These are phyloP conservation scores for Neoarthrinium moseri DNA, from an alignment of 2,329 filamentous ascomycete genomes.

Conservation along the genomic window DNA sequence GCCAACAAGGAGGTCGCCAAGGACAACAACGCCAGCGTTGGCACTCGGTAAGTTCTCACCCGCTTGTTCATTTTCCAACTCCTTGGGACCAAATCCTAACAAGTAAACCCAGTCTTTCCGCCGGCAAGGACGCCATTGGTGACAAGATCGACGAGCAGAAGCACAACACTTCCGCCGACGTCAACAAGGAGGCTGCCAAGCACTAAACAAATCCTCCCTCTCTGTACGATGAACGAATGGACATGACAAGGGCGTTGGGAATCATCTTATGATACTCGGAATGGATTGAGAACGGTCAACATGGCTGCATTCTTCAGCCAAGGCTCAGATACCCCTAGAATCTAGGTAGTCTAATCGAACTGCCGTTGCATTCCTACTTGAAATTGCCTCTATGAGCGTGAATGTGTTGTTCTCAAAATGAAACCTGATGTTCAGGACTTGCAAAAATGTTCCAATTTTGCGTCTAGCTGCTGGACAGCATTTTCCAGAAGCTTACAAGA, in stretches of 20 bases:
- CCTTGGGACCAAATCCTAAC: slow-evolving; percentile 20
- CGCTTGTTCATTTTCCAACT: not conserved
- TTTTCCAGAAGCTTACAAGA: no score
- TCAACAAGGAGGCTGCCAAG: slow-evolving; percentile 35
- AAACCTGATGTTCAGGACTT: no score
- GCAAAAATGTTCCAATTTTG: no score
- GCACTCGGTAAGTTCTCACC: slow-evolving; percentile 44
- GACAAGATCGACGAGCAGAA: slow-evolving; percentile 40
- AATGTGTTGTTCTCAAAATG: no score
- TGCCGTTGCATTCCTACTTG: slow-evolving; percentile 4
- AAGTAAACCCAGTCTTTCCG: slow-evolving; percentile 29
- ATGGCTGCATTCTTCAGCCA: not conserved
- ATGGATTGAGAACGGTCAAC: not conserved
- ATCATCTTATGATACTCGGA: not conserved
- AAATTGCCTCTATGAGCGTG: no score
- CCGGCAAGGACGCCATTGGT: slow-evolving; percentile 39
- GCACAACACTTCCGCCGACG: slow-evolving; percentile 30
- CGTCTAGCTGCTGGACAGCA: no score
- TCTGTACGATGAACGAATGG: not conserved
- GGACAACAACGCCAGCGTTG: slow-evolving; percentile 47
- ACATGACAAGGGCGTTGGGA: not conserved
- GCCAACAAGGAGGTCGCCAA: slow-evolving; percentile 66
- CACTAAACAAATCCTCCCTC: slow-evolving; percentile 22
- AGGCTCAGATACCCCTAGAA: slow-evolving; percentile 8
- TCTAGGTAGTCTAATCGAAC: slow-evolving; percentile 3